Evolutionary conservation across 768 basidiomycete genomes (phyloP), one percentile per base, ranked within the genome.

Genomic region (Phaeolepiota aurea): DNA sequence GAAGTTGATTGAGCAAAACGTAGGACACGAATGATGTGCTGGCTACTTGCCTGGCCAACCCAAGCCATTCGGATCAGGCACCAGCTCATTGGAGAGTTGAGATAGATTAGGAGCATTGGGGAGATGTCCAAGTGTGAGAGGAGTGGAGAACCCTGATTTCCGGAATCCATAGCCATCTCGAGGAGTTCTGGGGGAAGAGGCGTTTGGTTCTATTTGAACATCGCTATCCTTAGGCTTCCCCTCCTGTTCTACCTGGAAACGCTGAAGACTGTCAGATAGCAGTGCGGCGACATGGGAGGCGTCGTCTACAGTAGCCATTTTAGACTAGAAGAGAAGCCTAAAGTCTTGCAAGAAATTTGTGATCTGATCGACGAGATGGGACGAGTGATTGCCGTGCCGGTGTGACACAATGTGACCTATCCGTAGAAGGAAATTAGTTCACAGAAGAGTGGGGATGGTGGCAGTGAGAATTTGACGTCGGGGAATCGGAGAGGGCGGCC

Each of bases 141-240:
- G 87, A 7, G 82, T 85, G 32, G 75, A 72, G 32, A 72, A 54
- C 3, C 82, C 84, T 5, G 87, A 90, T 22, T 73, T 60, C 9
- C 85, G 76, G 60, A 90, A 90, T 41, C 88, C 89, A 59, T 88
- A 89, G 39, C 85, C 88, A 39, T 91, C 89, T 40, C 72, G 71
- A 41, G 73, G 58, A 5, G 48, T 54, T 33, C 52, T 48, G 32
- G 54, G 50, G 25, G 43, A 32, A 12, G 52, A 42, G 16, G 18
- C 41, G 15, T 52, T 22, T 22, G 5, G 21, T 18, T 44, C 20
- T 12, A 38, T 38, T 23, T 20, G 28, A 23, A 36, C 20, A 23
- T 38, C 32, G 4, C 44, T 44, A 21, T 49, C 41, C 25, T 37
- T 46, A 37, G 35, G 19, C 18, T 40, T 18, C 20, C 39, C 21